Evolutionary conservation across 1,139 yeast genomes (phyloP), one percentile per base, ranked within the genome.

Genomic region (Yamadazyma friedrichii): DNA sequence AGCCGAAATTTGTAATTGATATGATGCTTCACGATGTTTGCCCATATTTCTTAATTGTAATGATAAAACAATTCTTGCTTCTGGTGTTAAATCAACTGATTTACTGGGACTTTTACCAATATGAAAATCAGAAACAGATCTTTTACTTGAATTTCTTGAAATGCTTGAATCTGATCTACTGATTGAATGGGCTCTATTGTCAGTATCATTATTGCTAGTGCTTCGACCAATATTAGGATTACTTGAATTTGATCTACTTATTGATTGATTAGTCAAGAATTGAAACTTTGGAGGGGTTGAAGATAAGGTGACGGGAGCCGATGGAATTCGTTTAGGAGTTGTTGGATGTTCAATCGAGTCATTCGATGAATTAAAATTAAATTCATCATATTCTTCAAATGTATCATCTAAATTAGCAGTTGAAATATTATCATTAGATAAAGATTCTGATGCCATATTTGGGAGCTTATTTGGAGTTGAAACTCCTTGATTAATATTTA

Each of bases 21-120:
- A 80, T 2, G 89, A 77, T 5, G 88, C 83, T 50, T 84, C 93
- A 31, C 83, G 70, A 38, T 80, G 75, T 43, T 82, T 76, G 0
- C 88, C 88, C 36, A 70, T 61, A 33, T 74, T 72, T 42, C 87
- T 70, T 33, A 80, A 64, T 30, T 75, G 72, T 20, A 74, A 65
- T 0, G 89, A 88, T 36, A 71, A 55, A 11, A 70, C 59, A 0
- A 79, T 75, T 42, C 82, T 68, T 11, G 74, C 65, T 32, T 71
- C 76, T 1, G 76, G 65, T 5, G 64, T 46, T n/a, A 65, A 45
- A 3, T 59, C 52, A 11, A 44, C 43, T 33, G 40, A 26, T 31
- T 46, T 45, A 34, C 40, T 42, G 2, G 45, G 45, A 40, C 45
- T 39, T 13, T 38, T 34, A 12, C 31, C 37, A 3, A 34, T 20